Percentiles rank a stretch among this genome's conserved stretches.
Conservation (phyloP, 306 rosid genomes). For the Rosa rugosa region DNA sequence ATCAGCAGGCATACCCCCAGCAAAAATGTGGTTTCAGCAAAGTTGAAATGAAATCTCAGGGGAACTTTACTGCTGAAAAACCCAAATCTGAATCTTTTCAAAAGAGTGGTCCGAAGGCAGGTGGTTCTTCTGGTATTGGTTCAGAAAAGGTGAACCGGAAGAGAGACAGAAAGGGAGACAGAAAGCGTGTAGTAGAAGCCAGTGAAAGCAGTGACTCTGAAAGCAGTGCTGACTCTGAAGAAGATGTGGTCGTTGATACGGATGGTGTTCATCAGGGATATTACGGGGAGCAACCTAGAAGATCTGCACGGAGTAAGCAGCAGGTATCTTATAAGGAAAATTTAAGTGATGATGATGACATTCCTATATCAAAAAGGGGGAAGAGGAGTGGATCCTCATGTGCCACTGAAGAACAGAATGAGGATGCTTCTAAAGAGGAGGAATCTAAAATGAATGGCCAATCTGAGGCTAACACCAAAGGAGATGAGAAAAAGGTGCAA, state of each 20-base stretch:
- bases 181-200: constrained; percentile 45
- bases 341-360: constrained; percentile 49
- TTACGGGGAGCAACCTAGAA: constrained; percentile 49
- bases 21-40: constrained; percentile 44
- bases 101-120: constrained; percentile 31
- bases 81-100: constrained; percentile 28
- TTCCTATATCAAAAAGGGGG: constrained; percentile 32
- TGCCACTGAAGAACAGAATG: constrained; percentile 25
- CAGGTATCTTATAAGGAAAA: constrained; percentile 71
- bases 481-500: constrained; percentile 36
- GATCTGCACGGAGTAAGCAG: constrained; percentile 72
- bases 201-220: constrained; percentile 59
- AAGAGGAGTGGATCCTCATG: constrained; percentile 44
- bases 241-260: constrained; percentile 32
- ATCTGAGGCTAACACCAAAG: constrained; percentile 37
- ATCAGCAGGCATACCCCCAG: constrained; percentile 45
- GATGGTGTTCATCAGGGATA: constrained; percentile 37
- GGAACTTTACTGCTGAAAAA: constrained; percentile 33
- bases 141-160: constrained; percentile 47
- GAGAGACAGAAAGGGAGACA: constrained; percentile 58
- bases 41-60: constrained; percentile 39
- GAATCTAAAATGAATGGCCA: constrained; percentile 32
- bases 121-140: constrained; percentile 21
- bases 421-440: constrained; percentile 34
- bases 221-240: constrained; percentile 61